Evolutionary conservation across 495 filamentous ascomycete genomes (phyloP), one percentile per base, ranked within the genome.

Genomic region (Penicillium daleae): DNA sequence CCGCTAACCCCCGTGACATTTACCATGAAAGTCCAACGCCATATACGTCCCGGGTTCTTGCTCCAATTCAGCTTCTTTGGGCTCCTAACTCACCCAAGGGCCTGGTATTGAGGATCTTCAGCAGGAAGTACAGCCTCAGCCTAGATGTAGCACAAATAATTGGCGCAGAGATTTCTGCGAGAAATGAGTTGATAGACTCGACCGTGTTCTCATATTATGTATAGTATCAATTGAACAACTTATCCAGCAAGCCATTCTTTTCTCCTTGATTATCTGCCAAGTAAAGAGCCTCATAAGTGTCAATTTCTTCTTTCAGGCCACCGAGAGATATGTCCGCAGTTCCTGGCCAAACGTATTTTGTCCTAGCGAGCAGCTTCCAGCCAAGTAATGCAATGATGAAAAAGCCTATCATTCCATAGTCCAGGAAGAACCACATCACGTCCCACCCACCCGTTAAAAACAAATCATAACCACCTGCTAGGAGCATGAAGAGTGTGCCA

Each of bases 291-390:
- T 86, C 83, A 66, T 91, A 91, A 53, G 84, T 79, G 55, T 89
- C 89, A 63, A 92, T 86, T 64, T 87, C 82, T 5, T 79, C 83
- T 53, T 88, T 71, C 56, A 65, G n/a, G 1, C 54, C 60, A 15
- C 62, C 62, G 8, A 74, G 40, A n/a, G 56, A 29, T 9, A 76
- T 19, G 57, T 88, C 85, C 33, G 76, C 71, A 24, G 71, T 68
- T 2, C 64, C 58, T 3, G 84, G 69, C 12, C 64, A 44, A 6
- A 86, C 69, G 56, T 80, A 74, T 54, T 70, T 74, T 0, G 85
- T 86, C 13, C 76, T 61, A 56, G 77, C 77, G 61, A 80, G 48
- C 3, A 86, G 31, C 70, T 89, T 89, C 85, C 85, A 89, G 52
- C 65, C 67, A 40, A 82, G 65, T 63, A 75, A 85, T 0, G 79